These are phyloP conservation scores for Colletotrichum sp. DNA, from an alignment of 2,329 filamentous ascomycete genomes.

Conservation along the genomic window DNA sequence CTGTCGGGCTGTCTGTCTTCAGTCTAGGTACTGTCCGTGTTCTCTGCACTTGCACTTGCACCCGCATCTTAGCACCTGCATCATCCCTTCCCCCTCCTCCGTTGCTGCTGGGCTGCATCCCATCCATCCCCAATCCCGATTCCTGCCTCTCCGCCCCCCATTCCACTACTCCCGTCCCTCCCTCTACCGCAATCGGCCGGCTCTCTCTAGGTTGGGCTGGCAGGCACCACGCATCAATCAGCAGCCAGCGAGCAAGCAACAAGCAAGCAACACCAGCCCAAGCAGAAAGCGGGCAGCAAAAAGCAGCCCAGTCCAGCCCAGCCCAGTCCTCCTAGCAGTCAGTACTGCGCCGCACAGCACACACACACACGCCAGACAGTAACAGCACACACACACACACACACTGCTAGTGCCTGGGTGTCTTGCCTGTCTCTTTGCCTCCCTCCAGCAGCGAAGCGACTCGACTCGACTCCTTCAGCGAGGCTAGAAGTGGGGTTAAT, in stretches of 20 bases:
- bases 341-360: not conserved
- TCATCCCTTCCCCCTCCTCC: not conserved
- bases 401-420: not conserved
- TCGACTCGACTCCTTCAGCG: conserved; percentile 17
- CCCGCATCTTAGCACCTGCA: not conserved
- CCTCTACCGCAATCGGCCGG: not conserved
- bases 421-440: not conserved
- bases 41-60: not conserved
- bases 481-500: conserved; percentile 28
- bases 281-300: not conserved
- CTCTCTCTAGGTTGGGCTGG: not conserved
- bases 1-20: not conserved
- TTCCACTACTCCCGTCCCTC: conserved; percentile 14
- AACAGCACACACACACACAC: not conserved
- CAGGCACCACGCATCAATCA: not conserved
- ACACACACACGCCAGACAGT: not conserved
- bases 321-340: not conserved
- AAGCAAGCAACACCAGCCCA: not conserved
- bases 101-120: not conserved
- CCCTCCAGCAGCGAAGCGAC: not conserved
- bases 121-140: not conserved
- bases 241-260: not conserved
- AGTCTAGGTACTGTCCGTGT: not conserved
- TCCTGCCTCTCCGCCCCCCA: not conserved
- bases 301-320: not conserved